phyloP scores from a whole-genome alignment of 192 early-diverging fungal species.

The Funneliformis geosporum region DNA sequence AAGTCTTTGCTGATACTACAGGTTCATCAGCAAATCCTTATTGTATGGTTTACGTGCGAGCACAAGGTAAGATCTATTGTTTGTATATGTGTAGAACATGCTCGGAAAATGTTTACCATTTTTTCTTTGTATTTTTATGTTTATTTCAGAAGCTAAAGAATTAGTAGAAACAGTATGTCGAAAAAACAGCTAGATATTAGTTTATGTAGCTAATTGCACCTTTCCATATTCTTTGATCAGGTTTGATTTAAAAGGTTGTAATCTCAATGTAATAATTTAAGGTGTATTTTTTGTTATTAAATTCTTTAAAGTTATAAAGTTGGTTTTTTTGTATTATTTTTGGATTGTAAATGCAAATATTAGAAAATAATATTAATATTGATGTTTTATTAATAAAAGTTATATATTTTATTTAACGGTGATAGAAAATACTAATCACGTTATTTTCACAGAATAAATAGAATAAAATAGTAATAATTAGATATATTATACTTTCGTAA shows the following conservation, averaged over 20 bases:
- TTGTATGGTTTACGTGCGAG: constrained; percentile 69
- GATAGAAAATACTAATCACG: too few relatives aligned
- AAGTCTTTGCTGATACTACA: constrained; percentile 57
- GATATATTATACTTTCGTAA: too few relatives aligned
- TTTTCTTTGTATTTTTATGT: too few relatives aligned
- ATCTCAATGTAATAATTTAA: neutral
- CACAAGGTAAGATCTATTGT: constrained; percentile 31
- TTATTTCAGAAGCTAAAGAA: constrained; percentile 14
- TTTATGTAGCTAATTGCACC: neutral
- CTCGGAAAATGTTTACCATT: neutral
- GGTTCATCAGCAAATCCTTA: constrained; percentile 68
- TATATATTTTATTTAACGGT: too few relatives aligned
- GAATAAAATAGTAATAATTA: too few relatives aligned
- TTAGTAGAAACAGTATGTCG: constrained; percentile 13
- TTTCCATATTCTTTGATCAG: neutral
- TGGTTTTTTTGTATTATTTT: too few relatives aligned
- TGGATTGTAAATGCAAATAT: too few relatives aligned
- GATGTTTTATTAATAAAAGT: too few relatives aligned
- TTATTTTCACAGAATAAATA: too few relatives aligned
- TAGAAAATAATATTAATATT: too few relatives aligned
- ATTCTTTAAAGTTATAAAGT: neutral
- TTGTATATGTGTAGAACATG: neutral
- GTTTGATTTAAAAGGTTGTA: neutral
- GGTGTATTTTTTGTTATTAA: neutral
- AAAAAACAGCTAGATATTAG: neutral